Base-by-base conservation (phyloP, 1,284 basidiomycete species). In the Tilletia walkeri region DNA sequence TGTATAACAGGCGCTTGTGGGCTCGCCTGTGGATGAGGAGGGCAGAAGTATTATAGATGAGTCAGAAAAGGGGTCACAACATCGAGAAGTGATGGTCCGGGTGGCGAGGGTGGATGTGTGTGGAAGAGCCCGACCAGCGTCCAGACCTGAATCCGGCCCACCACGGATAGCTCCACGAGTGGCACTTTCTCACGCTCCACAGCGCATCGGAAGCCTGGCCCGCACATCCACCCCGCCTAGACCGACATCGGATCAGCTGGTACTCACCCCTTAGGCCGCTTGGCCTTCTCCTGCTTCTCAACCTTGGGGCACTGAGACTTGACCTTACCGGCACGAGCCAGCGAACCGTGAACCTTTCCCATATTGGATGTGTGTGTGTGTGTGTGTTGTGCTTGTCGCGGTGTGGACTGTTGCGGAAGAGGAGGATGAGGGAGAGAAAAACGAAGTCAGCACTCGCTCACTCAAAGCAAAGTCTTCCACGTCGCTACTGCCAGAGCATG, bases 261-360 rank as follows among this genome's bases (percentile, higher is more conserved):
- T 56, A 50, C 65, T 48, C 65, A 50, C 81, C 94, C 94, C 88
- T 92, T 95, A 75, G 93, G 92, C 59, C 87, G 88, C 90, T 95
- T 95, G 89, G 94, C 94, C 91, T 95, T 96, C 88, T 96, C 94
- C 88, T 95, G 93, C 86, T 91, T 90, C 85, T 95, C 94, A 85
- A 95, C 94, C 78, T 80, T 81, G 83, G 95, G 95, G 84, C 90
- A 91, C 87, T 96, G 94, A 82, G 92, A 93, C 88, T 93, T 96
- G 89, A 98, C 95, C 90, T 98, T 97, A 87, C 94, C 95, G 86
- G 94, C 95, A 90, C 95, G 95, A 87, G 95, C 95, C 88, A 98
- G 94, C 85, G 95, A 97, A 87, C 95, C 95, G 92, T 98, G 95
- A 88, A 97, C 95, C 85, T 87, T 87, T 83, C 87, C 87, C 87